Evolutionary conservation across 2,329 filamentous ascomycete species (phyloP), one percentile per base, ranked within the genome.

Genomic region (Cladophialophora psammophila): DNA sequence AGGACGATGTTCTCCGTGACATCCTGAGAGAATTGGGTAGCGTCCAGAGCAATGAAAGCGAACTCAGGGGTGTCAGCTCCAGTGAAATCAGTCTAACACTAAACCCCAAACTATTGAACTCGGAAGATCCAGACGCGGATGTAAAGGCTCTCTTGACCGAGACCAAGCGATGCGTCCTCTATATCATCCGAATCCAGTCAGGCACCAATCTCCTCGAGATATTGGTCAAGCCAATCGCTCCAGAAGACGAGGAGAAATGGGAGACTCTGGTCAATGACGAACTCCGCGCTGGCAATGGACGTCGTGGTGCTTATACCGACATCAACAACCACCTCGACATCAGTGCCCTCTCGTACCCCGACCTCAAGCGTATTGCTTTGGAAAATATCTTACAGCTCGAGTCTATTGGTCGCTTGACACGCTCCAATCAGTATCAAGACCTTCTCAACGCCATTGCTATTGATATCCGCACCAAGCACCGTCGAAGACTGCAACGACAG

Each of bases 401-500:
- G 80, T 89, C 92, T 71, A 86, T 91, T 75, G 94, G 94, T 65
- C 91, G 94, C 75, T 94, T 99, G 73, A 93, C 90, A 40, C 84
- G 89, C 34, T 83, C 93, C 75, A 98, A 99, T 79, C 88, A 92
- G 76, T 99, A 98, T 80, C 95, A 99, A 80, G 95, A 99, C 76
- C 87, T 99, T n/a, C 87, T 99, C 71, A 99, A 99, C 76, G 93
- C 93, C 69, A 97, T 99, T 74, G 95, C 95, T 1, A 87, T 96
- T 64, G 95, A 99, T 76, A 99, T 99, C 76, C 91, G 96, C 54
- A 97, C 94, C 68, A 99, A 99, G 85, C 96, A 96, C 80, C 90
- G 94, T 45, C 88, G 96, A 65, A 87, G 95, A 65, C 90, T 99
- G 53, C 94, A 99, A 78, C 88, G 95, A 66, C 91, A 97, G 76